These are phyloP conservation scores for Gossypium raimondii DNA, from an alignment of 345 rosid species.

Conservation along the genomic window DNA sequence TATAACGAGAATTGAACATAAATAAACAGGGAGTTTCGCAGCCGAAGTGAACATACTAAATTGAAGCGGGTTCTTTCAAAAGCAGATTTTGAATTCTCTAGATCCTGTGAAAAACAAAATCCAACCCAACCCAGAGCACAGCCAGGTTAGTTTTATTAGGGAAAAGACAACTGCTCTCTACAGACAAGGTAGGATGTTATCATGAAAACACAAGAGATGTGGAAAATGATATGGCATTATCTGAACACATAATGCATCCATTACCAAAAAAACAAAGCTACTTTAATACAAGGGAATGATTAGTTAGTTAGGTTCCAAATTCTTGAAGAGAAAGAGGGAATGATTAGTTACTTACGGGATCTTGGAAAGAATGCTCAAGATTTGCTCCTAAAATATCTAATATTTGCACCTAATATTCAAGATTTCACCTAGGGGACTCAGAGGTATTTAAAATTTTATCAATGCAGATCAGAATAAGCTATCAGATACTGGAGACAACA, in stretches of 20 bases:
- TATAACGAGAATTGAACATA: background rate
- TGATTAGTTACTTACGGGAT: background rate
- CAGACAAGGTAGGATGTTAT: background rate
- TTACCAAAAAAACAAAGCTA: background rate
- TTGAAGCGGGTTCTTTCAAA: conserved; percentile 87
- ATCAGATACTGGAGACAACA: conserved; percentile 2
- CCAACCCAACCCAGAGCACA: conserved; percentile 5
- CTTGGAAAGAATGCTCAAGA: background rate
- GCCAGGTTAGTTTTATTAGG: background rate
- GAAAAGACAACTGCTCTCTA: background rate
- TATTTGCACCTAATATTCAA: background rate
- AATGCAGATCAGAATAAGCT: background rate
- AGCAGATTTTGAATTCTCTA: conserved; percentile 78
- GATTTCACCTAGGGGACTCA: background rate
- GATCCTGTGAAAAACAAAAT: conserved; percentile 43
- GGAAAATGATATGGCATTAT: background rate
- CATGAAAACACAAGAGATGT: background rate
- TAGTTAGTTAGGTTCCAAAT: background rate
- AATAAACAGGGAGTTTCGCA: conserved; percentile 15
- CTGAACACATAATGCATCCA: background rate
- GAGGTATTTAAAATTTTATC: background rate
- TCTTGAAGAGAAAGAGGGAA: background rate
- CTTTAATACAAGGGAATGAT: background rate
- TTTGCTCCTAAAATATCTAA: background rate
- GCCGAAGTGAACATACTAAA: conserved; percentile 50